These are phyloP conservation scores for Chrysanthemum makinoi DNA, from an alignment of 129 eudicot species.

Conservation along the genomic window DNA sequence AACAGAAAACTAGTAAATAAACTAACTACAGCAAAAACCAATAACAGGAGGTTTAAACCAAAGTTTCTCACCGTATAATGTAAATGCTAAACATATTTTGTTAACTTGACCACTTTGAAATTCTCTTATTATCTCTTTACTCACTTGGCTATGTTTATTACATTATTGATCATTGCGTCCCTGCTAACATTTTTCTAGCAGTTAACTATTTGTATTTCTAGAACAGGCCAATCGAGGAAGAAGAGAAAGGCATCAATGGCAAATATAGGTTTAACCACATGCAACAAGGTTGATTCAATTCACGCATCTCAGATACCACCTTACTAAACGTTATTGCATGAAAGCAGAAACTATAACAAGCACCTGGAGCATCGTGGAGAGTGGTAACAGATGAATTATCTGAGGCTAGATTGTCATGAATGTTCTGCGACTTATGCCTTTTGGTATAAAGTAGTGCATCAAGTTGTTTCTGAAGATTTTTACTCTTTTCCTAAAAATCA, in stretches of 20 bases:
- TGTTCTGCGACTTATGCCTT: constrained; percentile 42
- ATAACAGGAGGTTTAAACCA: no score
- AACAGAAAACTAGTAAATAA: no score
- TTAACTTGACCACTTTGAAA: no score
- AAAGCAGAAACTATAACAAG: neutral
- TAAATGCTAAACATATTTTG: no score
- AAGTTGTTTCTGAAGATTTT: constrained; percentile 48
- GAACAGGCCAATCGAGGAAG: no score
- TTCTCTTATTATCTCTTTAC: no score
- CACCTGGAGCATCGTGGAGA: constrained; percentile 51
- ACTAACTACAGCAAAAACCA: no score
- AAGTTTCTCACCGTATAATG: no score
- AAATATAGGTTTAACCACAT: neutral
- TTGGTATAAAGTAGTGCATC: constrained; percentile 42
- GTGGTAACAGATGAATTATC: constrained; percentile 33
- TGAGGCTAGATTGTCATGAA: constrained; percentile 31
- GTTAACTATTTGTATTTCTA: no score
- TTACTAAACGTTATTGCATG: neutral
- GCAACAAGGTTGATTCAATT: neutral
- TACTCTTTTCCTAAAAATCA: constrained; percentile 57
- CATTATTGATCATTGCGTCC: no score
- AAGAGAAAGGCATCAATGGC: neutral
- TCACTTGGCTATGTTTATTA: no score
- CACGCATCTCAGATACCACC: neutral
- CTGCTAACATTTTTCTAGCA: no score